phyloP scores from a whole-genome alignment of 2,329 filamentous ascomycete species.

The Exophiala phaeomuriformis region DNA sequence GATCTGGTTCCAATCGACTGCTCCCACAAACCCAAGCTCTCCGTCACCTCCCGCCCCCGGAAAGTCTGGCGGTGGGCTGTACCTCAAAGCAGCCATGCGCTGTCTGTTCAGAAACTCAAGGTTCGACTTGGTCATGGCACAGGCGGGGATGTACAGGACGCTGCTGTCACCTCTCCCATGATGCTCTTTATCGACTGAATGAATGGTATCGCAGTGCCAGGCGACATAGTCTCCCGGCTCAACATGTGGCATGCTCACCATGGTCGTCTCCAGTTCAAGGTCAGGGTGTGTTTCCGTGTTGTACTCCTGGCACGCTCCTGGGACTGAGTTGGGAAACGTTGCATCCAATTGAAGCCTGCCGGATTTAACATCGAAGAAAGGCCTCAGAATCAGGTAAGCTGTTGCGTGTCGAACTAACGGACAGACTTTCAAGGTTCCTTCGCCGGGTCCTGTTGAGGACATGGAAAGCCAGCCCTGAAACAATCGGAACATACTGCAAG shows the following conservation, averaged over 20 bases:
- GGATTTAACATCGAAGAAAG: constrained; percentile 63
- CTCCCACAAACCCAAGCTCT: constrained; percentile 36
- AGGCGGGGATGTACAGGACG: constrained; percentile 83
- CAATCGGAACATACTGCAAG: constrained; percentile 77
- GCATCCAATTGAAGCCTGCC: constrained; percentile 38
- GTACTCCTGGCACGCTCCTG: constrained; percentile 63
- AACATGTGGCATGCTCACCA: constrained; percentile 65
- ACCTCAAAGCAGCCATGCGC: constrained; percentile 61
- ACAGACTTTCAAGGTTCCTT: constrained; percentile 77
- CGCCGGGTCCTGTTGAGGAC: constrained; percentile 61
- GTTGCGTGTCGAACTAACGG: constrained; percentile 69
- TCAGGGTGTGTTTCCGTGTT: constrained; percentile 60
- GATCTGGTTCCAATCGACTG: constrained; percentile 36
- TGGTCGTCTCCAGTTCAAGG: constrained; percentile 57
- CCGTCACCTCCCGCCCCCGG: constrained; percentile 48
- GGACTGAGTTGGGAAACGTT: constrained; percentile 62
- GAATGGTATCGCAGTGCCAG: constrained; percentile 45
- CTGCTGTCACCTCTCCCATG: constrained; percentile 65
- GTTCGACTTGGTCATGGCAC: constrained; percentile 69
- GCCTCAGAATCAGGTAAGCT: constrained; percentile 71
- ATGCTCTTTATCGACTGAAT: constrained; percentile 76
- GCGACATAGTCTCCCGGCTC: constrained; percentile 67
- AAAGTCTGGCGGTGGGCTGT: constrained; percentile 63
- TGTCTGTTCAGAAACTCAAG: constrained; percentile 64
- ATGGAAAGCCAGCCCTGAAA: constrained; percentile 87